Base-by-base conservation (phyloP, 768 basidiomycete species). In the Rhizopogon roseolus region DNA sequence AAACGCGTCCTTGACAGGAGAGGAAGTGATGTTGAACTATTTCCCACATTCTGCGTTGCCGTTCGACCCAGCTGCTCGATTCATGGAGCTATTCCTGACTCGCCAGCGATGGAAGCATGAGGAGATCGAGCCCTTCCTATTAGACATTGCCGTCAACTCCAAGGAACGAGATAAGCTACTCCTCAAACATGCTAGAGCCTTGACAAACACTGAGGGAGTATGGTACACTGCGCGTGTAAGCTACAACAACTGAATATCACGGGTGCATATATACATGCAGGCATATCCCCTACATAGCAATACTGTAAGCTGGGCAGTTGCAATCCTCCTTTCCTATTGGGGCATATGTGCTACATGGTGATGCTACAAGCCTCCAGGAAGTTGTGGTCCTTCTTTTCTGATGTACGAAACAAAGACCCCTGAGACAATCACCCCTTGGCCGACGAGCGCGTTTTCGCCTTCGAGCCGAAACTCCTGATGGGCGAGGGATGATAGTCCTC, bases 101-200 rank as follows among this genome's bases (percentile, higher is more conserved):
- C 82, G 86, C 5, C 57, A 80, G 19, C 80, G 81, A 42, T 94
- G 93, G 92, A 84, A 79, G 62, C 79, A 77, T 6, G 84, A 88
- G 11, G 92, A 95, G 16, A 88, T 98, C 55, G 70, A 73, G 27
- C 90, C 88, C 4, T 98, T 95, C 71, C 72, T 98, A 11, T 69
- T 75, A 6, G 93, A 93, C 57, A 83, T 97, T 52, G 86, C 86
- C 0, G 75, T 93, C n/a, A 85, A 91, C 64, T 71, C 75, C 7
- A 96, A 97, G 68, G 92, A 92, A 63, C 77, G 90, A 39, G 95
- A 98, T 65, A 93, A 86, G 66, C 65, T 96, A 57, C 71, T 97
- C 38, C 79, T 92, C 41, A 98, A 93, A 71, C 90, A 88, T 63
- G 90, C 90, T 36, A 76, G 95, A 43, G 81, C 89, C 3, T 78